These are phyloP conservation scores for Aspergillus asperescens DNA, from an alignment of 495 filamentous ascomycete genomes.

Conservation along the genomic window DNA sequence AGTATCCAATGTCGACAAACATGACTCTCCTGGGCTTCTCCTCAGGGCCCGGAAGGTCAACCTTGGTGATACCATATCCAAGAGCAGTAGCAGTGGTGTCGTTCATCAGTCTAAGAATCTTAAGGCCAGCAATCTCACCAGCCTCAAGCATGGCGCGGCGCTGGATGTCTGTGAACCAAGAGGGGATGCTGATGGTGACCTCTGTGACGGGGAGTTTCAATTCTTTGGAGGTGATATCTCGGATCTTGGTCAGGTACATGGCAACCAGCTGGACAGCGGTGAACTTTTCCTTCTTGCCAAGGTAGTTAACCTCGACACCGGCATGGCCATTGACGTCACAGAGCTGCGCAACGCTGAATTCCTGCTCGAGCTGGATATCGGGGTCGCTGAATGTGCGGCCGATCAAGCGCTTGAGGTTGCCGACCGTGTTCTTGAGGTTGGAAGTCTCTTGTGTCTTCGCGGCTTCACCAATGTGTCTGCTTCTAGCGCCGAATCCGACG, in stretches of 20 bases:
- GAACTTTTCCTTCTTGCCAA: conserved; percentile 93
- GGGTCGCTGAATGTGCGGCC: conserved; percentile 83
- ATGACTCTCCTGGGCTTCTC: conserved; percentile 90
- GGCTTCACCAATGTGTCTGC: conserved; percentile 85
- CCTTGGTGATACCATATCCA: conserved; percentile 96
- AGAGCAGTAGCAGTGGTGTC: conserved; percentile 96
- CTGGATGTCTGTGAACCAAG: conserved; percentile 97
- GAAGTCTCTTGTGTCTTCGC: conserved; percentile 99
- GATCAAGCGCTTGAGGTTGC: conserved; percentile 83
- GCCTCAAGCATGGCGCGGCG: conserved; percentile 86
- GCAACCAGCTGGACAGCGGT: conserved; percentile 83
- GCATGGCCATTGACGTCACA: conserved; percentile 91
- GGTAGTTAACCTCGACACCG: conserved; percentile 88
- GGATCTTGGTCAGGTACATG: conserved; percentile 95
- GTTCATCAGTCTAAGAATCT: conserved; percentile 90
- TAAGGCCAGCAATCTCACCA: conserved; percentile 89
- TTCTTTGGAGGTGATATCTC: conserved; percentile 79
- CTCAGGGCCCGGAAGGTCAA: conserved; percentile 79
- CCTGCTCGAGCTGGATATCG: conserved; percentile 85
- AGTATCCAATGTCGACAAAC: conserved; percentile 95
- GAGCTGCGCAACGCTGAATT: conserved; percentile 81
- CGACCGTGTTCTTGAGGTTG: conserved; percentile 98
- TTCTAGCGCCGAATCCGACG: conserved; percentile 91
- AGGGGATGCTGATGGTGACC: conserved; percentile 86
- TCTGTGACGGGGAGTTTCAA: conserved; percentile 91